Conservation (phyloP, 768 basidiomycete species). For the Russula foetens region DNA sequence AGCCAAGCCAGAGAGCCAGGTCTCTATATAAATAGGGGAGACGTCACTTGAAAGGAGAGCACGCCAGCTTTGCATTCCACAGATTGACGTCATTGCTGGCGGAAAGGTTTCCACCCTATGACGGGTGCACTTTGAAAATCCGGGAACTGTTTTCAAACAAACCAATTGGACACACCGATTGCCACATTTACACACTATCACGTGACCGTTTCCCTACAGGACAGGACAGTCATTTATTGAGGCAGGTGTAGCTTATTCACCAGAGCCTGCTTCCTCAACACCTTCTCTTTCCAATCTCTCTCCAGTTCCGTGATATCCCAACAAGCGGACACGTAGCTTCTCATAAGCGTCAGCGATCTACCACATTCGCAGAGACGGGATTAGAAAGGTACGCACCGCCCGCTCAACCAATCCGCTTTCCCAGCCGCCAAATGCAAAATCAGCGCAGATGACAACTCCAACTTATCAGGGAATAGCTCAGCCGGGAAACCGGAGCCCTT, state of each 20-base stretch:
- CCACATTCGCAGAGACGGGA: neutral
- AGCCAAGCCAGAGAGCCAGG: neutral
- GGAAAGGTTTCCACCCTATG: neutral
- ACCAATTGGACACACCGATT: too few species aligned
- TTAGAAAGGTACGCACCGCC: neutral
- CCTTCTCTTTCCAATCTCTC: neutral
- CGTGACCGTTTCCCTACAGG: neutral
- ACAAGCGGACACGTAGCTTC: neutral
- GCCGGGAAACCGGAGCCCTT: neutral
- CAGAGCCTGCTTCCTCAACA: neutral
- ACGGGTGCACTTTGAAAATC: too few species aligned
- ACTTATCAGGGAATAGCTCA: neutral
- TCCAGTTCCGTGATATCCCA: neutral
- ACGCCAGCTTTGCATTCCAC: neutral
- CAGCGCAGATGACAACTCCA: neutral
- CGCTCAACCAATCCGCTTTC: neutral
- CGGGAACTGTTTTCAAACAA: too few species aligned
- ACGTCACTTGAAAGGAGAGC: neutral
- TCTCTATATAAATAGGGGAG: neutral
- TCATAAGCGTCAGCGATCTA: neutral
- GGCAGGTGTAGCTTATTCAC: neutral
- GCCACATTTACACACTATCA: neutral
- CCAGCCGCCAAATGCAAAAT: too few species aligned
- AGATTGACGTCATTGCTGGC: conserved; percentile 5
- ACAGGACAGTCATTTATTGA: too few species aligned